Evolutionary conservation across 371 early-diverging fungal species (phyloP).

Genomic region (Mortierella sp.): DNA sequence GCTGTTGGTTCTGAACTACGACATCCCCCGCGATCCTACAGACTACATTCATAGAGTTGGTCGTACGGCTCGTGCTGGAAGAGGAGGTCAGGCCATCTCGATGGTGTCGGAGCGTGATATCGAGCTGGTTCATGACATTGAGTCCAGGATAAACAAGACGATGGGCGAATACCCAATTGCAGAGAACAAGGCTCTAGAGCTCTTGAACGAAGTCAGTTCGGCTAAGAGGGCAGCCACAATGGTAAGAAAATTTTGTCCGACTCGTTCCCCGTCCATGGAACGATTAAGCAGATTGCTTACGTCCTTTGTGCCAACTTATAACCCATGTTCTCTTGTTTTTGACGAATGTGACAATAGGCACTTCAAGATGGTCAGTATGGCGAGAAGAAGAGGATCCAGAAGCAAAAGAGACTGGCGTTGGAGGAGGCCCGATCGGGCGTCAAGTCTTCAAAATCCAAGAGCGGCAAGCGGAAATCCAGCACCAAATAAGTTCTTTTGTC

Average conservation of each 20-base stretch:
- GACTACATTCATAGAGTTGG: conserved; percentile 99
- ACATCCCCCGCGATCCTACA: conserved; percentile 97
- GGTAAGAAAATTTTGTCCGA: conserved; percentile 61
- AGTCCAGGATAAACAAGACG: conserved; percentile 82
- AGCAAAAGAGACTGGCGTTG: conserved; percentile 64
- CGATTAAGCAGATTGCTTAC: background rate
- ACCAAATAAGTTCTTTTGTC: conserved; percentile 14
- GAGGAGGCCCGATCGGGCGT: conserved; percentile 28
- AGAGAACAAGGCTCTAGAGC: conserved; percentile 86
- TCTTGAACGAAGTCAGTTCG: conserved; percentile 84
- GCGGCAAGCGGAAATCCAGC: conserved; percentile 25
- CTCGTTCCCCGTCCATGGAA: background rate
- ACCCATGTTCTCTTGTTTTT: background rate
- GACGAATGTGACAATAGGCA: conserved; percentile 56
- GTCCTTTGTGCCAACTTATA: background rate
- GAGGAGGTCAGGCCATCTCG: conserved; percentile 92
- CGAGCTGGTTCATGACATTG: conserved; percentile 88
- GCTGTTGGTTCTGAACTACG: conserved; percentile 95
- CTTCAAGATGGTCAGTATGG: conserved; percentile 82
- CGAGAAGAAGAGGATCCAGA: conserved; percentile 71
- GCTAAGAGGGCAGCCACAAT: conserved; percentile 93
- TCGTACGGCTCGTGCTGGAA: conserved; percentile 97
- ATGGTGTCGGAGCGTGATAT: conserved; percentile 96
- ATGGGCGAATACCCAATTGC: conserved; percentile 81
- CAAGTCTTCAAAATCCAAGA: conserved; percentile 19